Evolutionary conservation across 2,329 filamentous ascomycete species (phyloP), one percentile per base, ranked within the genome.

Genomic region (Epichloe coenophiala): DNA sequence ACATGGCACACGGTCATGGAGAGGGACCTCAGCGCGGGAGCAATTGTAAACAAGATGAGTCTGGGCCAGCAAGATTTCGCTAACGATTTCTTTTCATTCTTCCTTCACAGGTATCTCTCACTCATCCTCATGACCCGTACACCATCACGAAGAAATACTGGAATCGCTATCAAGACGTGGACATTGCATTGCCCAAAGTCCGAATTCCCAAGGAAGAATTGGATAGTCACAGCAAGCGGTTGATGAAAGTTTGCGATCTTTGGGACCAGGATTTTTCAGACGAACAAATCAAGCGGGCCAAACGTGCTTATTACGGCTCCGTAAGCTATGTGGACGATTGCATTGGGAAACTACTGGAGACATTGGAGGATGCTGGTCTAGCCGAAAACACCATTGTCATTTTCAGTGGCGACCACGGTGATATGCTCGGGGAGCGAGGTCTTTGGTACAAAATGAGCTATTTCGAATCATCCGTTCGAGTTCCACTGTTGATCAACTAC

Each of bases 381-480:
- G 83, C 83, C 53, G 81, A 95, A 36, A 81, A 95, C 68, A 96
- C 90, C 12, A 89, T 95, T 59, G 75, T 96, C 60, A 82, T 96
- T 57, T 96, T 96, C 70, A 90, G 85, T 52, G 89, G 90, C 43
- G 90, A 96, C 64, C 90, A 96, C 62, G 90, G 90, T 51, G 90
- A 96, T 67, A 96, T 96, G 90, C 78, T 96, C 7, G 90, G 90
- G 53, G 90, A 96, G 72, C 83, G 88, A 49, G 86, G 86, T 5
- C 72, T 96, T 45, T 96, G 90, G 90, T 90, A 95, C 74, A 96
- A 96, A 76, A 96, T 96, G 90, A 88, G 81, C 63, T 96, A 93
- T 77, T 95, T 89, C 61, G 90, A 96, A 75, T 84, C 84, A 40
- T 95, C 88, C 12, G 88, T 88, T 44, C 84, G 90, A 31, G 90